Evolutionary conservation across 305 asterid genomes (phyloP).

Genomic region (Solanum hybrid): DNA sequence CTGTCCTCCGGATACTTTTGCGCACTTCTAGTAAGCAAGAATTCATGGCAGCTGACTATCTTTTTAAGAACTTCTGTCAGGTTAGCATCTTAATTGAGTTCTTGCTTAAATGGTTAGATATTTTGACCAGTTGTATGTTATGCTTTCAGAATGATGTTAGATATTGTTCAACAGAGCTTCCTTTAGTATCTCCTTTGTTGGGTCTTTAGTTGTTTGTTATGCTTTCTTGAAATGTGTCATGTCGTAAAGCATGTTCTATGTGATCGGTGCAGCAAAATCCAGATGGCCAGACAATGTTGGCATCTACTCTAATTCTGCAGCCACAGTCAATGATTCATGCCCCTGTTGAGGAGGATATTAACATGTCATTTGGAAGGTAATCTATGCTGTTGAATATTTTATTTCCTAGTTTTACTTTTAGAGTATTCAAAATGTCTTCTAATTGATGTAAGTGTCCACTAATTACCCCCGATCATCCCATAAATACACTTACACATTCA

Average conservation of each 20-base stretch:
- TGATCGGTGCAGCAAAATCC: conserved; percentile 55
- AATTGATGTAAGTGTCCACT: neutral
- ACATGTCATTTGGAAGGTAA: conserved; percentile 96
- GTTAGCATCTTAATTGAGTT: conserved; percentile 30
- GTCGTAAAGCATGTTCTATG: conserved; percentile 2
- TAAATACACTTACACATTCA: neutral
- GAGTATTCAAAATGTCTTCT: neutral
- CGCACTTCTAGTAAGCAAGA: conserved; percentile 83
- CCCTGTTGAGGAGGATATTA: conserved; percentile 73
- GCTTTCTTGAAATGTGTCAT: conserved; percentile 9
- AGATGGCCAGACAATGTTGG: conserved; percentile 85
- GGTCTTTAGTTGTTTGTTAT: neutral
- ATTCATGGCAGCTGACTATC: conserved; percentile 75
- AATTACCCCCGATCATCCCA: neutral
- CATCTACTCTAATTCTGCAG: conserved; percentile 80
- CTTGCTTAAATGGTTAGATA: neutral
- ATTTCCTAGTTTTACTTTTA: neutral
- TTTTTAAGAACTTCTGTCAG: conserved; percentile 85
- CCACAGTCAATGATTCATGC: conserved; percentile 60
- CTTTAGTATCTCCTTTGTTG: neutral
- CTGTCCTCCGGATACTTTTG: conserved; percentile 65
- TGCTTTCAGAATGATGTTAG: neutral
- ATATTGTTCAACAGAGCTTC: neutral
- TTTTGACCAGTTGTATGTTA: neutral
- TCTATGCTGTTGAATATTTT: neutral